Evolutionary conservation across 768 basidiomycete species (phyloP).

Genomic region (Thelephora aurantiotincta): DNA sequence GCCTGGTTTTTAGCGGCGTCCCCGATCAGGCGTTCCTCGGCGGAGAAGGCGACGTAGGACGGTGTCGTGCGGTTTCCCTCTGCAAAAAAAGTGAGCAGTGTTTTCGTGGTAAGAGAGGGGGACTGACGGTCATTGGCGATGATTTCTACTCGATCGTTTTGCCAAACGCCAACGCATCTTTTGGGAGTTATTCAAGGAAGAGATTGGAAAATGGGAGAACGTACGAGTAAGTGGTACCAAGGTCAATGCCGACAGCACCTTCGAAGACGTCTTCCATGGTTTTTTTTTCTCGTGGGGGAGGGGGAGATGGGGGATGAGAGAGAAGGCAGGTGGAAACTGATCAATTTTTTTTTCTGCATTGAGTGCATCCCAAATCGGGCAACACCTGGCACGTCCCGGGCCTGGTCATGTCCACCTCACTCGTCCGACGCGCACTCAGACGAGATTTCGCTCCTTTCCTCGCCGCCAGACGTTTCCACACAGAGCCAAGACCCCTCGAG

Average conservation of each 20-base stretch:
- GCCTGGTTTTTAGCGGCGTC: conserved; percentile 99
- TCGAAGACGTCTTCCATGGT: conserved; percentile 56
- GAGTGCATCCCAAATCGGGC: conserved; percentile 5
- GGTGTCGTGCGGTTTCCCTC: conserved; percentile 99
- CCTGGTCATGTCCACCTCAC: conserved; percentile 12
- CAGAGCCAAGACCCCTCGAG: conserved; percentile 18
- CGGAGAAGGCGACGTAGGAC: conserved; percentile 97
- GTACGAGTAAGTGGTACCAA: conserved; percentile 94
- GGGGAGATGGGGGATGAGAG: conserved; percentile 18
- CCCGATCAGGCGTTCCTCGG: conserved; percentile 93
- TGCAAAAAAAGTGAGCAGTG: conserved; percentile 15
- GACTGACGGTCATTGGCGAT: conserved; percentile 89
- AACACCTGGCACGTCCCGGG: not conserved
- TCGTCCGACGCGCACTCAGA: conserved; percentile 7
- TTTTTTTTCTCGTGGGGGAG: conserved; percentile 28
- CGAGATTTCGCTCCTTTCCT: not conserved
- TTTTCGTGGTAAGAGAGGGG: conserved; percentile 3
- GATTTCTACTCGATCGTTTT: conserved; percentile 99
- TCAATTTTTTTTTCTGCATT: conserved; percentile 1
- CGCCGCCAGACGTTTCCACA: conserved; percentile 1
- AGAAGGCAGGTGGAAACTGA: conserved; percentile 10
- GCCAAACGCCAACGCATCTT: conserved; percentile 98
- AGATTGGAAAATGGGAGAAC: conserved; percentile 13
- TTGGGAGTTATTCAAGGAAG: conserved; percentile 10
- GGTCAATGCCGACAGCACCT: conserved; percentile 94